A percentile compares a stretch with the other conserved stretches of the same genome.
phyloP scores from a whole-genome alignment of 305 asterid genomes.

The Fraxinus ornus region DNA sequence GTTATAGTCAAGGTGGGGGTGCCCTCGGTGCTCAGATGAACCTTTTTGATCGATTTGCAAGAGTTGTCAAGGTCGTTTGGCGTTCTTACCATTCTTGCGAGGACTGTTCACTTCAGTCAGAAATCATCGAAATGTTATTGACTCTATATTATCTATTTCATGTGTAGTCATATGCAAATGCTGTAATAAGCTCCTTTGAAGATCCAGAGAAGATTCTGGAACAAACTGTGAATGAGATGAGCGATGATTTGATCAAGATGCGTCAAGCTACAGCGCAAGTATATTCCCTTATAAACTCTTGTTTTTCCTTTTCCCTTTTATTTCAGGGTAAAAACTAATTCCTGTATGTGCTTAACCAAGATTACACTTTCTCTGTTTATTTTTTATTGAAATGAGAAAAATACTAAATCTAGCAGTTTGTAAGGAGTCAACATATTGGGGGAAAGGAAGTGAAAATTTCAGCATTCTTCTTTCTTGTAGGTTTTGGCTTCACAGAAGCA shows the following conservation, averaged over 20 bases:
- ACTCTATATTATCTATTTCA: slow-evolving; percentile 26
- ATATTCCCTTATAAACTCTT: slow-evolving; percentile 27
- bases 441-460: slow-evolving; percentile 14
- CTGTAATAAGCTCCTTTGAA: slow-evolving; percentile 77
- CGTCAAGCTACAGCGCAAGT: slow-evolving; percentile 99
- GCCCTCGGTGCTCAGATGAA: slow-evolving; percentile 67
- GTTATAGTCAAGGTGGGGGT: slow-evolving; percentile 47
- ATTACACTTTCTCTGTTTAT: slow-evolving; percentile 1
- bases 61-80: slow-evolving; percentile 67
- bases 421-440: neutral
- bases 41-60: slow-evolving; percentile 79
- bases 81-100: slow-evolving; percentile 5
- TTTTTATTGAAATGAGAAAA: neutral
- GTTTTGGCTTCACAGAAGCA: slow-evolving; percentile 96
- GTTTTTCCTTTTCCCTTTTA: neutral
- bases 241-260: slow-evolving; percentile 81
- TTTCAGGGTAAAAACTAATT: neutral
- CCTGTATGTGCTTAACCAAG: neutral
- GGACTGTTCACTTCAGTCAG: slow-evolving; percentile 31
- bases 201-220: slow-evolving; percentile 98
- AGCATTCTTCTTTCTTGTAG: slow-evolving; percentile 41
- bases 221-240: slow-evolving; percentile 91
- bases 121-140: slow-evolving; percentile 25
- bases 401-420: neutral
- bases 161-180: slow-evolving; percentile 87